Base-by-base conservation (phyloP, 352 stramenopile genomes). In the Phytophthora citrophthora region DNA sequence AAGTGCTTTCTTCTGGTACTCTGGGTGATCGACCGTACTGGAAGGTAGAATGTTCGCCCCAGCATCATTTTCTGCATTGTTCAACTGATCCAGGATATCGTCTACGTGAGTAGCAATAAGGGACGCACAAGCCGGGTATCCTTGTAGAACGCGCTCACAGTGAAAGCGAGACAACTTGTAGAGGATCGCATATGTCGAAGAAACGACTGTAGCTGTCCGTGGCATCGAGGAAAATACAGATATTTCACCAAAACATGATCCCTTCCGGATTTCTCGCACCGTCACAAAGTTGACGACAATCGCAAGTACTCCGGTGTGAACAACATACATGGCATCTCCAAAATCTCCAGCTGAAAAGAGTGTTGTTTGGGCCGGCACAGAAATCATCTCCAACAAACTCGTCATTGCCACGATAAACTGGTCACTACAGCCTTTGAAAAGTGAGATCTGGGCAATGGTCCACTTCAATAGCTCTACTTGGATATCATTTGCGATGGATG, bases 241-340 rank as follows among this genome's bases (percentile, higher is more conserved):
- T 10, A 92, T 69, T 44, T 92, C 83, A 1, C 83, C 83, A 52
- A 90, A 90, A 56, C 90, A 90, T 23, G 70, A 83, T 9, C 80
- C 83, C 20, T 83, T 79, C 5, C 75, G 61, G 20, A 92, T 62
- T 52, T 92, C 83, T n/a, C 83, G 77, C 3, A 92, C 77, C 43
- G 86, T 88, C 15, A 75, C 58, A 0, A 67, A 77, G 49, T 77
- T 74, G 10, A 90, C 82, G 8, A 88, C 38, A 54, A 92, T 87
- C 29, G 83, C 68, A 4, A 92, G 58, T 1, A 87, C 64, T 0
- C 81, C 83, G 0, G 81, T 86, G 34, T 85, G 84, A 16, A 93
- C 84, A 27, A 89, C 64, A 34, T 89, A 91, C 84, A 93, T 91
- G 38, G 72, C 81, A 52, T 93, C 84, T 0, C 84, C 84, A 15